These are phyloP conservation scores for Eimeria tenella DNA, from an alignment of 169 alveolate species.

Conservation along the genomic window DNA sequence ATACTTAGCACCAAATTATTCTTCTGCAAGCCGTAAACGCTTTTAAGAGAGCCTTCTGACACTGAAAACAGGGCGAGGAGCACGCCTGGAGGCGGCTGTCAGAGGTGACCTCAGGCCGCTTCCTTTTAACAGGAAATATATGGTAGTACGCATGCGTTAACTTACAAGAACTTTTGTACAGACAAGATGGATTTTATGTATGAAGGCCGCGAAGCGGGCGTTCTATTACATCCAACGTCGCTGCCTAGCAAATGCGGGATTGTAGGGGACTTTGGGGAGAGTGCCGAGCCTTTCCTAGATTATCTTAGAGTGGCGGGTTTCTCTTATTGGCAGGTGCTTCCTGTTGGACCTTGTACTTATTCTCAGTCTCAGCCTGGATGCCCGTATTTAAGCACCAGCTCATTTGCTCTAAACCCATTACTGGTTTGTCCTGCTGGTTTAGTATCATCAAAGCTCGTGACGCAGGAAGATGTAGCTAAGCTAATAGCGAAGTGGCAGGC, in stretches of 20 bases:
- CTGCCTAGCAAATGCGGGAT: conserved; percentile 74
- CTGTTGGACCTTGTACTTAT: conserved; percentile 78
- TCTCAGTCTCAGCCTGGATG: conserved; percentile 70
- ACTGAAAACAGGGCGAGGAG: neutral
- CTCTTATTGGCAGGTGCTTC: conserved; percentile 79
- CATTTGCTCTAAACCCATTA: conserved; percentile 78
- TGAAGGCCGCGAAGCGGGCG: conserved; percentile 80
- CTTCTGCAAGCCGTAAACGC: neutral
- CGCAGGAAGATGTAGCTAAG: conserved; percentile 14
- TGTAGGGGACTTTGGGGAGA: conserved; percentile 72
- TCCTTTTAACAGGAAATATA: neutral
- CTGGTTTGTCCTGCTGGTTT: conserved; percentile 65
- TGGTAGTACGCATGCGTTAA: neutral
- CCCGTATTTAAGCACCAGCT: conserved; percentile 75
- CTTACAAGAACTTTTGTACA: neutral
- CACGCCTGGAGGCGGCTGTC: neutral
- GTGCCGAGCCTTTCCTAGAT: conserved; percentile 73
- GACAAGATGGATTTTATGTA: conserved; percentile 72
- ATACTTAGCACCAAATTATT: no score
- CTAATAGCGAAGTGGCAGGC: conserved; percentile 57
- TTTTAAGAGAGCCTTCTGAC: neutral
- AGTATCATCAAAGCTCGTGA: conserved; percentile 29
- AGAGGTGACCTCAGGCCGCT: neutral
- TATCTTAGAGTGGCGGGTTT: conserved; percentile 67
- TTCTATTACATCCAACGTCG: conserved; percentile 71